Base-by-base conservation (phyloP, 1,139 yeast genomes). In the Suhomyces taliae region DNA sequence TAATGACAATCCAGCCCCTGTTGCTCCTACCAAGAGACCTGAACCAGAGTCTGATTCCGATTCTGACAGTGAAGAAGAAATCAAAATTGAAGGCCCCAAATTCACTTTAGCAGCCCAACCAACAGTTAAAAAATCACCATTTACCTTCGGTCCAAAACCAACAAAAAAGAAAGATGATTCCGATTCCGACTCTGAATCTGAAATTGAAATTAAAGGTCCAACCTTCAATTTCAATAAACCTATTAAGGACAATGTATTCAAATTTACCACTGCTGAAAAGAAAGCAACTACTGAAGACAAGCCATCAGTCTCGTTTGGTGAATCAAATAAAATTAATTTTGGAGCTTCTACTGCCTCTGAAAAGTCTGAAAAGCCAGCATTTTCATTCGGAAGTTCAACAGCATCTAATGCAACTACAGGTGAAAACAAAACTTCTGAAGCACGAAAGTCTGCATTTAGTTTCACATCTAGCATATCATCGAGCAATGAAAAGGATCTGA, bases 191-290 rank as follows among this genome's bases (percentile, higher is more conserved):
- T 74, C 81, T 8, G 83, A 81, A 29, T 76, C 79, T 43, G 86
- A 82, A 44, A 63, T 81, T 14, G 81, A 78, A 55, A 78, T 83
- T 26, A 78, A 83, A 54, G 91, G 90, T 4, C 91, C 91, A 19
- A 66, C 78, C 11, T 86, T 86, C 58, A 74, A 76, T 6, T 77
- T 83, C 53, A 64, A 70, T 46, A 79, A 79, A 47, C 64, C 70
- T 7, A 72, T 78, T 14, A 69, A 74, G 47, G 81, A 74, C 43
- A 71, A 68, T 50, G 78, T 78, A 1, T 82, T 82, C 61, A 81
- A 79, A 51, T 61, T 81, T 7, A 19, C 50, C n/a, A 32, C 53
- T 26, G 34, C 40, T 4, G 43, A 35, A 27, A 19, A 10, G 3
- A 15, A 34, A 26, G 37, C 33, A 38, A 31, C 34, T 26, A 14